Base-by-base conservation (phyloP, 768 basidiomycete genomes). In the Tephrocybe sp. region DNA sequence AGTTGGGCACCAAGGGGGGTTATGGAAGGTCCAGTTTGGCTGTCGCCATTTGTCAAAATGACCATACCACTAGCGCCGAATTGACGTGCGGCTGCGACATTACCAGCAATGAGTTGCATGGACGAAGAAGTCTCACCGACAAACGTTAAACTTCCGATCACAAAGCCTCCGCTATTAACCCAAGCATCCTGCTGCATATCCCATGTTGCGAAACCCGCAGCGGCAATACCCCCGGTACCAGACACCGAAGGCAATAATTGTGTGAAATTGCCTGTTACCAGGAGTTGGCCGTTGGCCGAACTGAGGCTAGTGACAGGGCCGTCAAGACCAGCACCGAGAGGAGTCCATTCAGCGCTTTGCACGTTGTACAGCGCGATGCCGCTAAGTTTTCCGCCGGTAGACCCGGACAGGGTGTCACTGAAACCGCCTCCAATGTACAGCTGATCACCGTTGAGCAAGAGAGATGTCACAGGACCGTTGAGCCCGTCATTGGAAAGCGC, bases 401-500 rank as follows among this genome's bases (percentile, higher is more conserved):
- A 80, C 13, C 75, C 69, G 5, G 75, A 70, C 1, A 66, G 64
- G 0, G 92, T 89, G 53, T 89, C 85, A 0, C 75, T 77, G 72
- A 99, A 99, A 0, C 83, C 73, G 1, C 97, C 97, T n/a, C 92
- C 96, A 32, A 95, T 83, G 63, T 79, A 97, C 9, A 98, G 67
- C 16, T 72, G 72, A 58, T 88, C 76, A 9, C 80, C 83, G 46
- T 76, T 69, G 26, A 87, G 59, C n/a, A 78, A 71, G 32, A 95
- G 64, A 0, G 90, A 78, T 8, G 78, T 73, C 8, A 98, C 91
- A 8, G 77, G 67, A 3, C 90, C 95, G 61, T 95, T 84, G 46
- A 98, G 74, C 9, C 97, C 97, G 22, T 78, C 77, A 11, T 77
- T 71, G 0, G 85, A 61, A 15, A 94, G 62, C 0, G 76, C 59